Base-by-base conservation (phyloP, 352 stramenopile species). In the Pythium pyrilobum region DNA sequence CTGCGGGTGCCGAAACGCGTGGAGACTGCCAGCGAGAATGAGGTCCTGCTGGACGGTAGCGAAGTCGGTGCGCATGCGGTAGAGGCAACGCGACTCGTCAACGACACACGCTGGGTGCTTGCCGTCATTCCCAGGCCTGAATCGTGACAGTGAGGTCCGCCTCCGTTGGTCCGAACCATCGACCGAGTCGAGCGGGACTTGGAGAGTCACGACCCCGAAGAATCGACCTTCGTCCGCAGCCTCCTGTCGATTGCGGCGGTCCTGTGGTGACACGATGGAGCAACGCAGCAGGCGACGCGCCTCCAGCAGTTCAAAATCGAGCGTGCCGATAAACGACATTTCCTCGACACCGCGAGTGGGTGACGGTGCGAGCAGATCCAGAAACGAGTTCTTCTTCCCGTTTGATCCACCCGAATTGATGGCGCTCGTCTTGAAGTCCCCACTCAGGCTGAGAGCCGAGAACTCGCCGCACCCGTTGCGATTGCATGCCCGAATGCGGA, bases 381-480 rank as follows among this genome's bases (percentile, higher is more conserved):
- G 37, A 6, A 74, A 60, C 9, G 60, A 56, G 13, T 41, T 50
- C 16, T 28, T 33, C 10, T 37, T 43, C 8, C 31, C 15, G 15
- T 15, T 36, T 18, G 11, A 12, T 23, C 40, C 40, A 46, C 5
- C 31, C 4, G 18, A 0, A 31, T 18, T 43, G 0, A 23, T 12
- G 0, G 28, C 47, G 3, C 47, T 67, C 6, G 78, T 85, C 34
- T 57, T 71, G 31, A 85, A 89, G 16, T 74, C 69, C 3, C 69
- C 54, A n/a, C 62, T 66, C 11, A 81, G 36, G 32, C 59, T 80
- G 13, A 66, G 68, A 9, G 68, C n/a, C 7, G 74, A 80, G 44
- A 78, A 89, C n/a, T 69, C 62, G 34, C 78, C 78, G 43, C 71
- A 76, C 3, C 78, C 78, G 41, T 89, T 87, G 8, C 76, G 67